These are phyloP conservation scores for Lepidopterella palustris DNA, from an alignment of 495 filamentous ascomycete genomes.

Conservation along the genomic window DNA sequence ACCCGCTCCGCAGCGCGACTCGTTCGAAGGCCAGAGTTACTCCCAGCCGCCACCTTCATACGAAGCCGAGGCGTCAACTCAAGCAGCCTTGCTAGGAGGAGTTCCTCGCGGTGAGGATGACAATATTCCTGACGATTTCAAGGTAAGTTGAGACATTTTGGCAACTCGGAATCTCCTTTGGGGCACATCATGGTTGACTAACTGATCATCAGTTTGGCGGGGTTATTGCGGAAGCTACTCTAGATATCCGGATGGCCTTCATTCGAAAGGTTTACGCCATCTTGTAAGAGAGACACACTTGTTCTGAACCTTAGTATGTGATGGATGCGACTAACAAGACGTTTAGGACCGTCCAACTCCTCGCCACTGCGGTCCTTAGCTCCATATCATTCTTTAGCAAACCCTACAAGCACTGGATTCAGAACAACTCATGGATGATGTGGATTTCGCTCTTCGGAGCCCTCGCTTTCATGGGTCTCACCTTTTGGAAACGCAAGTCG, in stretches of 20 bases:
- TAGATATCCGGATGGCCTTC: slow-evolving; percentile 96
- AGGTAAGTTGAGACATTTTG: slow-evolving; percentile 38
- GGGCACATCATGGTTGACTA: neutral
- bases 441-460: slow-evolving; percentile 75
- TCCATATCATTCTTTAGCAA: slow-evolving; percentile 77
- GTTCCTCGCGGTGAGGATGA: slow-evolving; percentile 77
- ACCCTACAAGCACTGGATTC: slow-evolving; percentile 81
- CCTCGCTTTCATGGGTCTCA: slow-evolving; percentile 75
- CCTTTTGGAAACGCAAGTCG: slow-evolving; percentile 96
- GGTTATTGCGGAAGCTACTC: slow-evolving; percentile 81
- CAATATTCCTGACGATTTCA: slow-evolving; percentile 95
- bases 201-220: slow-evolving; percentile 63
- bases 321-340: neutral
- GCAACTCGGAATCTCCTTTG: neutral
- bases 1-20: slow-evolving; percentile 38
- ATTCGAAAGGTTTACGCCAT: slow-evolving; percentile 90
- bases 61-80: slow-evolving; percentile 48
- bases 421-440: slow-evolving; percentile 74
- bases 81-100: slow-evolving; percentile 51
- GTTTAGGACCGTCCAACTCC: slow-evolving; percentile 73
- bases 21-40: slow-evolving; percentile 47
- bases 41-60: slow-evolving; percentile 82
- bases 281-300: slow-evolving; percentile 49
- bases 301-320: neutral
- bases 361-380: slow-evolving; percentile 74